Conservation (phyloP, 441 rosid genomes). For the Populus trichocarpa region DNA sequence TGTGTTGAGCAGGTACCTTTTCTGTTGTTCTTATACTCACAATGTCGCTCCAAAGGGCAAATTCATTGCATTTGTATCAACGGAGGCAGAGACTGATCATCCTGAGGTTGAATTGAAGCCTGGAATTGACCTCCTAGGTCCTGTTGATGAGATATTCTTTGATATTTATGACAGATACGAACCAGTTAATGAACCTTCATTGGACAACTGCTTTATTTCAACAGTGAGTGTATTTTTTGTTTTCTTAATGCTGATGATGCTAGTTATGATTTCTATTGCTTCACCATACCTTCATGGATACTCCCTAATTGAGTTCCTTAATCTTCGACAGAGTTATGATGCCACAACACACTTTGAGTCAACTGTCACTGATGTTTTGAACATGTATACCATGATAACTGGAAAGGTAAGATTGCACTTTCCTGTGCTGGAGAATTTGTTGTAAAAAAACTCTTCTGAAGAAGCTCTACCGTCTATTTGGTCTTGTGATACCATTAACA, state of each 20-base stretch:
- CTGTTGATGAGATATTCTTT: conserved; percentile 75
- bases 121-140: conserved; percentile 75
- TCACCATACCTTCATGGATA: background rate
- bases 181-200: conserved; percentile 73
- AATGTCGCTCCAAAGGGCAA: conserved; percentile 91
- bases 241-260: background rate
- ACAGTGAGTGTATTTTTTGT: conserved; percentile 40
- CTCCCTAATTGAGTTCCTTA: conserved; percentile 3
- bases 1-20: conserved; percentile 63
- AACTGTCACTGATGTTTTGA: conserved; percentile 71
- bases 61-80: conserved; percentile 82
- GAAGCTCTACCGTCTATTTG: background rate
- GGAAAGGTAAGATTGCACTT: conserved; percentile 57
- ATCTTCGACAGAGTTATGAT: conserved; percentile 72
- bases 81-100: conserved; percentile 80
- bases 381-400: conserved; percentile 74
- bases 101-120: conserved; percentile 72
- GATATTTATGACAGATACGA: conserved; percentile 69
- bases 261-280: background rate
- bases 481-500: background rate
- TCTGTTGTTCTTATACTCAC: conserved; percentile 87
- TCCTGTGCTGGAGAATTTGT: background rate
- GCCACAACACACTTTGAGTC: conserved; percentile 81
- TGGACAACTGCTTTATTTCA: conserved; percentile 85
- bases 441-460: background rate